Conservation (phyloP, 768 basidiomycete genomes). For the Kwoniella botswanensis region DNA sequence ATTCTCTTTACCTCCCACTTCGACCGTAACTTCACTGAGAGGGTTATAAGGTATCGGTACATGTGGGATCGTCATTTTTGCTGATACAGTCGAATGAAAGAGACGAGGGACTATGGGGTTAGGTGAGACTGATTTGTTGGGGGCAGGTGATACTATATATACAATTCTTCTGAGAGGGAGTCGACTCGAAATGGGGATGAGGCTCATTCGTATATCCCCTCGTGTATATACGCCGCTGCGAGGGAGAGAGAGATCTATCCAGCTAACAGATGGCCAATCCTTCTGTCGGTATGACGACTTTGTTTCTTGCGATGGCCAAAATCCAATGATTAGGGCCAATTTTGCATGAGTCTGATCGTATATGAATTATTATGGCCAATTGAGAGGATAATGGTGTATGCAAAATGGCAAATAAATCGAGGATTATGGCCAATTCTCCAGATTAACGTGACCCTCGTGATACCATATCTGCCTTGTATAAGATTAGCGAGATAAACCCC, state of each 20-base stretch:
- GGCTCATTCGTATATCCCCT: not conserved
- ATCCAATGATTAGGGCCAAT: conserved; percentile 11
- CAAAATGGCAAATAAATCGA: not conserved
- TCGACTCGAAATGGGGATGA: not conserved
- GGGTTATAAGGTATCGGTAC: conserved; percentile 7
- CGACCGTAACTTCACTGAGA: conserved; percentile 43
- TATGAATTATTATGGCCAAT: conserved; percentile 8
- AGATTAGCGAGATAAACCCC: no score
- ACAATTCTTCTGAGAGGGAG: not conserved
- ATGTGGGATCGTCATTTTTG: conserved; percentile 15
- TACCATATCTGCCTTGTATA: not conserved
- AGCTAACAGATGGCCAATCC: not conserved
- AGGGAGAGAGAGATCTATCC: not conserved
- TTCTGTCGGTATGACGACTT: not conserved
- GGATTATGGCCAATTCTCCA: conserved; percentile 1
- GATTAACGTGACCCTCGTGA: conserved; percentile 7
- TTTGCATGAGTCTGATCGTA: not conserved
- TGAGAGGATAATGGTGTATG: not conserved
- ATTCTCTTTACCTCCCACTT: conserved; percentile 56
- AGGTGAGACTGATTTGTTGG: not conserved
- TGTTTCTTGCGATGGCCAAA: not conserved
- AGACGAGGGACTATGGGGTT: not conserved
- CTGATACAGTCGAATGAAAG: not conserved
- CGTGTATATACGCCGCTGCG: no score
- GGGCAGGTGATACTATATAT: not conserved